phyloP scores from a whole-genome alignment of 345 rosid species.

The Eucalyptus viminalis region DNA sequence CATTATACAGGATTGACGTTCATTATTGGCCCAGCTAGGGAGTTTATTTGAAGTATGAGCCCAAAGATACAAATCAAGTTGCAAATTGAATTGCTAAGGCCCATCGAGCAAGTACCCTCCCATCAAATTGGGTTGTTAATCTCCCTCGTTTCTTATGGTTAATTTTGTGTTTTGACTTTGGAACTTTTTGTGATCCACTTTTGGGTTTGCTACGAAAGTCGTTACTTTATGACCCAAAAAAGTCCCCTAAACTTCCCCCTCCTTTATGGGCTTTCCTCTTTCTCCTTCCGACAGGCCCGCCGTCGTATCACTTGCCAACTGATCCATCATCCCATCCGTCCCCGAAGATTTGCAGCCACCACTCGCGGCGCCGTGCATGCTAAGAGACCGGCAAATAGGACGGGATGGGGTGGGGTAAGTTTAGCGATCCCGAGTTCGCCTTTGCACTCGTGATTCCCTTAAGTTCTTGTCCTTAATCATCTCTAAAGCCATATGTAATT shows the following conservation, averaged over 20 bases:
- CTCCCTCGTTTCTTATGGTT: neutral
- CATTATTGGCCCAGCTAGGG: neutral
- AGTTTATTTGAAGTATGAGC: rapidly evolving
- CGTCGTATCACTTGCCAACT: neutral
- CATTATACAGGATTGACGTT: rapidly evolving
- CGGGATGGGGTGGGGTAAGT: neutral
- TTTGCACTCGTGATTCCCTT: rapidly evolving
- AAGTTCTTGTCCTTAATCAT: neutral
- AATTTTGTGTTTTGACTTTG: no score
- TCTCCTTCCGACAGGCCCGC: rapidly evolving
- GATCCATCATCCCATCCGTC: neutral
- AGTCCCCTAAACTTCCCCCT: rapidly evolving
- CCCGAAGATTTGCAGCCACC: rapidly evolving
- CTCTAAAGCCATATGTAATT: rapidly evolving
- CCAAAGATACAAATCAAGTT: rapidly evolving
- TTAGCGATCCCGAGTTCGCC: rapidly evolving
- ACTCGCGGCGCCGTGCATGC: neutral
- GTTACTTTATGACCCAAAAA: no score
- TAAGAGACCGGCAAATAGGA: neutral
- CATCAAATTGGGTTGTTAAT: rapidly evolving
- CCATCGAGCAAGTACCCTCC: neutral
- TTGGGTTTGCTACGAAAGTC: rapidly evolving
- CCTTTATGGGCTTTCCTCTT: neutral
- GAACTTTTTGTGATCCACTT: neutral
- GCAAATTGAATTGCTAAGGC: rapidly evolving